A percentile compares a stretch with the other conserved stretches of the same genome.
Conservation (phyloP, 768 basidiomycete species). For the Podaxis carcinomalis region DNA sequence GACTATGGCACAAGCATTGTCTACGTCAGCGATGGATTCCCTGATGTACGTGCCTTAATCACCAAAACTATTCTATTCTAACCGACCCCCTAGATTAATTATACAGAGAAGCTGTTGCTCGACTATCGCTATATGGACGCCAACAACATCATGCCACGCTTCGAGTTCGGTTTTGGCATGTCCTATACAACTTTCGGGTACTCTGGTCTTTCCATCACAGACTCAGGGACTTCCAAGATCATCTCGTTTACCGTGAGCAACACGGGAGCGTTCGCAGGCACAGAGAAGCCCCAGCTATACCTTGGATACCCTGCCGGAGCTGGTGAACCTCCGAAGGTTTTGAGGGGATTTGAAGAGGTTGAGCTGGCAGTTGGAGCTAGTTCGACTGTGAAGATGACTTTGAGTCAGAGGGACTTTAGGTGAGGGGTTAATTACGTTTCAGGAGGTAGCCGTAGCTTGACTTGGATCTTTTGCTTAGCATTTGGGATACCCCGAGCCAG, state of each 20-base stretch:
- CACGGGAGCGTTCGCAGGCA: constrained; percentile 42
- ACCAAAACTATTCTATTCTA: neutral
- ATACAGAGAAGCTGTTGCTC: constrained; percentile 59
- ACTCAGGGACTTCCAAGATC: constrained; percentile 27
- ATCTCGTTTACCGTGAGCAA: constrained; percentile 45
- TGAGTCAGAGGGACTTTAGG: constrained; percentile 43
- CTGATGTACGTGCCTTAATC: constrained; percentile 23
- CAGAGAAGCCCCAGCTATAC: constrained; percentile 53
- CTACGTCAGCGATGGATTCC: constrained; percentile 37
- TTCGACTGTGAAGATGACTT: constrained; percentile 29
- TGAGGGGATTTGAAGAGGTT: constrained; percentile 51
- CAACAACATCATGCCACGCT: constrained; percentile 47
- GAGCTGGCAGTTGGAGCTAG: constrained; percentile 32
- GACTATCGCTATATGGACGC: constrained; percentile 68
- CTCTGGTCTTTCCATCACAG: constrained; percentile 39
- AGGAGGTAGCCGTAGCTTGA: neutral
- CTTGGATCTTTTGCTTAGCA: constrained; percentile 20
- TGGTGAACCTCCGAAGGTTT: constrained; percentile 44
- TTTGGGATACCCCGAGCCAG: constrained; percentile 54
- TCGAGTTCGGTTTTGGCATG: constrained; percentile 70
- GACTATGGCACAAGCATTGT: constrained; percentile 42
- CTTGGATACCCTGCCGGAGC: constrained; percentile 42
- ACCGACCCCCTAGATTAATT: constrained; percentile 45
- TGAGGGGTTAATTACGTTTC: constrained; percentile 16
- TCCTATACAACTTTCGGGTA: constrained; percentile 73